These are phyloP conservation scores for Mycosphaerella sp. DNA, from an alignment of 2,329 filamentous ascomycete species.

Conservation along the genomic window DNA sequence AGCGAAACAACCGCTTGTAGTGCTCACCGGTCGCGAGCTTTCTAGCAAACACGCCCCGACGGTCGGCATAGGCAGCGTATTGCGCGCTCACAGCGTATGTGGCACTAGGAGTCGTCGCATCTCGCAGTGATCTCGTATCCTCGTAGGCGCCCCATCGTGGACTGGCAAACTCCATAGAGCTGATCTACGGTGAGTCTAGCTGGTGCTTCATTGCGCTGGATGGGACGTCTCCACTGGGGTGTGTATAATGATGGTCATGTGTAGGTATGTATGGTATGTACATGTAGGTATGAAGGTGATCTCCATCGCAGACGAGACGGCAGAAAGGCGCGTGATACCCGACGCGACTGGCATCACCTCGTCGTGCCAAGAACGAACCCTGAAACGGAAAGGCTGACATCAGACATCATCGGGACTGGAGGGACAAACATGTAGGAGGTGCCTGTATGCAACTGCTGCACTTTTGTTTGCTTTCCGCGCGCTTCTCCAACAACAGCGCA, in stretches of 20 bases:
- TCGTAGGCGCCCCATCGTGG: slow-evolving; percentile 9
- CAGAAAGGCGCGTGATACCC: too few species aligned
- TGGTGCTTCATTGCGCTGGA: not conserved
- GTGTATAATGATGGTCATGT: not conserved
- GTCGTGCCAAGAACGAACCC: too few species aligned
- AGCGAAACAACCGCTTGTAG: slow-evolving; percentile 9
- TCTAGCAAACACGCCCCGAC: slow-evolving; percentile 15
- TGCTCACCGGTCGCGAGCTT: slow-evolving; percentile 8
- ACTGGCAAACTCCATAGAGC: slow-evolving; percentile 14
- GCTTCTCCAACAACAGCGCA: not conserved
- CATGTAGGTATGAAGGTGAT: too few species aligned
- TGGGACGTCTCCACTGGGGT: not conserved
- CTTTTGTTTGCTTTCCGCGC: not conserved
- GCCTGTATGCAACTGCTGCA: not conserved
- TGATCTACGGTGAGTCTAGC: not conserved
- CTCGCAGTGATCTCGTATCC: not conserved
- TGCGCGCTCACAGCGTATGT: slow-evolving; percentile 18
- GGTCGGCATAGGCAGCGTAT: slow-evolving; percentile 19
- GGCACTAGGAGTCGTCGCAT: not conserved
- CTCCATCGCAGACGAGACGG: too few species aligned
- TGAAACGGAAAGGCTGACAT: not conserved
- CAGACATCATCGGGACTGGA: not conserved
- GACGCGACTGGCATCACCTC: too few species aligned
- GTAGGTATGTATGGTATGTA: too few species aligned
- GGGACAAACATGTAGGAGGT: not conserved